Evolutionary conservation across 2,329 filamentous ascomycete genomes (phyloP), one percentile per base, ranked within the genome.

Genomic region (Hypocreales sp.): DNA sequence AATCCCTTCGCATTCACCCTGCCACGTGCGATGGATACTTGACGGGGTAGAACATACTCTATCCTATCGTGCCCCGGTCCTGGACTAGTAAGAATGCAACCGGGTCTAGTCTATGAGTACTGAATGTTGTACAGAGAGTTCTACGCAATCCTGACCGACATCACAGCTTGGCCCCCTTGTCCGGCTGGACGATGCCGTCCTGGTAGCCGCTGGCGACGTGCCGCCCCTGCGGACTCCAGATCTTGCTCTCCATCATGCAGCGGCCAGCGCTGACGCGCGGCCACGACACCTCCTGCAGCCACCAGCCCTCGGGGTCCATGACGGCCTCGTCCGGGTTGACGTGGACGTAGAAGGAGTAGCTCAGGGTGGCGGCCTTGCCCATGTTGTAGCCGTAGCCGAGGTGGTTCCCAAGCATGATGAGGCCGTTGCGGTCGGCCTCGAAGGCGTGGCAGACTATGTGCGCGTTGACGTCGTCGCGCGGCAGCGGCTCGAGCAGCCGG

Each of bases 171-270:
- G 30, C 39, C 32, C 37, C 41, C 20, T 34, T 30, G 6, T 18
- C 20, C 5, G 50, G 53, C 18, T 46, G 30, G 15, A 57, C 34
- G 8, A 66, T 52, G 4, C 64, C 64, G 33, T 70, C 65, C 35
- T 70, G 65, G 31, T 64, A 67, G 24, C 60, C 61, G 1, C 59
- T 67, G 5, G 64, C 65, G 2, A 70, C 56, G 36, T 69, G 65
- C 14, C 57, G 49, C 3, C 65, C 64, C 3, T 44, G 36, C 0
- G 65, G 64, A 32, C 63, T 69, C 65, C 65, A 70, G 18, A 66
- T 58, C 45, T 60, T 61, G 29, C 51, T 58, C 41, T 60, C 50
- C 33, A 69, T 44, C 25, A 62, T 51, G 3, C 53, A 58, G 22
- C 64, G 48, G 1, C 61, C 61, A 3, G 58, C 55, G 14, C 47